Evolutionary conservation across 2,329 filamentous ascomycete species (phyloP).

Genomic region (Huntiella moniliformis): DNA sequence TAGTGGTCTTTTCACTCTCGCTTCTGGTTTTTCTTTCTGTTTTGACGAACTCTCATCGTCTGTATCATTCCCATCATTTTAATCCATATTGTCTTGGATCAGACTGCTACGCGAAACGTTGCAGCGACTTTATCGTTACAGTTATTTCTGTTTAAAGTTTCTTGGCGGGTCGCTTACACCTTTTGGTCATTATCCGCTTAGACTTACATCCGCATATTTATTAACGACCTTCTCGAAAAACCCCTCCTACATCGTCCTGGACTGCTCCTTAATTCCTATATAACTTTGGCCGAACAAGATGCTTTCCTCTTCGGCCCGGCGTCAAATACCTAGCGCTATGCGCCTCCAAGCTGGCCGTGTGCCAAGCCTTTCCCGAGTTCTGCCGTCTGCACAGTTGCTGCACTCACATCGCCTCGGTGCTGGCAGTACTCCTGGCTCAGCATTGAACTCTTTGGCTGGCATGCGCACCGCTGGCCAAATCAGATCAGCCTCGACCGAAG

Average conservation of each 20-base stretch:
- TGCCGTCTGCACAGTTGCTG: not conserved
- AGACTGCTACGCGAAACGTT: no score
- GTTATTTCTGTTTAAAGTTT: no score
- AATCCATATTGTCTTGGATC: no score
- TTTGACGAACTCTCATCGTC: no score
- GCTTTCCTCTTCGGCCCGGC: not conserved
- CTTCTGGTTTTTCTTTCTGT: not conserved
- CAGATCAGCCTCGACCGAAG: constrained; percentile 2
- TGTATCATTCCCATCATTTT: no score
- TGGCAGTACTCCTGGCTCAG: not conserved
- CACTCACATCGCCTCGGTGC: not conserved
- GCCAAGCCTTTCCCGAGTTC: not conserved
- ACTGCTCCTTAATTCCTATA: no score
- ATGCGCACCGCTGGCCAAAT: constrained; percentile 2
- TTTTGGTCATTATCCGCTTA: no score
- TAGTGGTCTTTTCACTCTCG: not conserved
- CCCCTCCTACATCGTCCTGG: no score
- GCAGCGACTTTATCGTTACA: no score
- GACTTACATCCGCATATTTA: no score
- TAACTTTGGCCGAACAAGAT: not conserved
- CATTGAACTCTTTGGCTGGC: not conserved
- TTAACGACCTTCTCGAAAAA: no score
- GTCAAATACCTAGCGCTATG: constrained; percentile 1
- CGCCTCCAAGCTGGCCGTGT: not conserved
- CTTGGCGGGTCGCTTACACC: no score